Percentiles rank a stretch among this genome's conserved stretches.
Conservation (phyloP, 164 flowering plant genomes). For the Vitis labrusca region DNA sequence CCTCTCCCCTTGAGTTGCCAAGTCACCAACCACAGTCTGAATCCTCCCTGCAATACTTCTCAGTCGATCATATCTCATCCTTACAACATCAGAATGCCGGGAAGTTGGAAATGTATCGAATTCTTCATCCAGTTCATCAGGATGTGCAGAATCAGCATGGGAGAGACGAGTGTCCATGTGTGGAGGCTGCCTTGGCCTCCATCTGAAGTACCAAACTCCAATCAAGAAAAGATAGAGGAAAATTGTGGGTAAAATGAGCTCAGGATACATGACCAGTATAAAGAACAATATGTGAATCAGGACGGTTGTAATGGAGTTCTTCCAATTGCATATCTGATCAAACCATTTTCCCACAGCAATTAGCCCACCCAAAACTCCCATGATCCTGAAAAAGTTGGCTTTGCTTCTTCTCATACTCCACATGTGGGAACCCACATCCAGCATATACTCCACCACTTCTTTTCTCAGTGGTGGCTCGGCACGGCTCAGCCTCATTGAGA, state of each 20-base stretch:
- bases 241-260: constrained; percentile 42
- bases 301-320: constrained; percentile 44
- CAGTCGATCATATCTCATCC: constrained; percentile 44
- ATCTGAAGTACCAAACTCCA: constrained; percentile 47
- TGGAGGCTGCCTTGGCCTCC: constrained; percentile 51
- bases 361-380: constrained; percentile 38
- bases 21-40: constrained; percentile 48
- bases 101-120: constrained; percentile 50
- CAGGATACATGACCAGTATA: constrained; percentile 46
- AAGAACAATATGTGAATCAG: constrained; percentile 42
- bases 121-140: constrained; percentile 50
- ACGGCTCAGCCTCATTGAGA: constrained; percentile 43
- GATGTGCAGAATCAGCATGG: constrained; percentile 43
- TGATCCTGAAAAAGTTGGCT: constrained; percentile 46
- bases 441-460: constrained; percentile 47
- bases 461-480: constrained; percentile 50
- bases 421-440: constrained; percentile 53
- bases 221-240: constrained; percentile 48
- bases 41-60: constrained; percentile 48
- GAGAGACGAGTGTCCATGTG: constrained; percentile 60
- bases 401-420: constrained; percentile 56
- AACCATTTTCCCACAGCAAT: constrained; percentile 48
- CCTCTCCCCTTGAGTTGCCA: constrained; percentile 56
- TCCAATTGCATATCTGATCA: constrained; percentile 48
- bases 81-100: constrained; percentile 37